Evolutionary conservation across 2,329 filamentous ascomycete species (phyloP).

Genomic region (Scytalidium sp.): DNA sequence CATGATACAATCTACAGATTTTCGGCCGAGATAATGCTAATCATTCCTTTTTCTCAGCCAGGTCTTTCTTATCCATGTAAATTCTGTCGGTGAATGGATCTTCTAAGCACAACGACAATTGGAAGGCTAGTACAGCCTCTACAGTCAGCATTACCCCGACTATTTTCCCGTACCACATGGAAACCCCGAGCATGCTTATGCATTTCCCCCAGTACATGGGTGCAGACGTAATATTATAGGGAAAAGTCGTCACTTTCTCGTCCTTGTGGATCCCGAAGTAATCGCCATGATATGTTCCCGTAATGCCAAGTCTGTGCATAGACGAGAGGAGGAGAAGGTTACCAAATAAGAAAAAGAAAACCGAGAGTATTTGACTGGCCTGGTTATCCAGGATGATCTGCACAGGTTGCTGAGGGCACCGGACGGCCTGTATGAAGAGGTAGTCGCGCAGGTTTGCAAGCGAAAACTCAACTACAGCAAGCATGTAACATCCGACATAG

Average conservation of each 20-base stretch:
- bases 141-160: background rate
- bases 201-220: background rate
- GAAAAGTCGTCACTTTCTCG: slow-evolving; percentile 83
- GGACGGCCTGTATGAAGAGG: slow-evolving; percentile 76
- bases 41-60: background rate
- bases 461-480: slow-evolving; percentile 82
- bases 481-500: slow-evolving; percentile 78
- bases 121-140: background rate
- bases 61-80: background rate
- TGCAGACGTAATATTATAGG: slow-evolving; percentile 60
- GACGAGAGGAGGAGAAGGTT: slow-evolving; percentile 81
- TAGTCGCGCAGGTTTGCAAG: slow-evolving; percentile 81
- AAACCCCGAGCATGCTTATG: background rate
- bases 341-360: slow-evolving; percentile 66
- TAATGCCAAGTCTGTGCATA: slow-evolving; percentile 85
- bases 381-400: slow-evolving; percentile 66
- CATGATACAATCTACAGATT: no score
- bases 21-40: no score
- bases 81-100: background rate
- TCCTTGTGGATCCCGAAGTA: slow-evolving; percentile 98
- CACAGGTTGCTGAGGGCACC: slow-evolving; percentile 58
- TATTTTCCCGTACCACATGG: background rate
- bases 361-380: slow-evolving; percentile 59
- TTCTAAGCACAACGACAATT: background rate
- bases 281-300: slow-evolving; percentile 89